Percentiles rank a stretch among this genome's conserved stretches.
phyloP scores from a whole-genome alignment of 139 green algal species.

The Desmodesmus armatus region DNA sequence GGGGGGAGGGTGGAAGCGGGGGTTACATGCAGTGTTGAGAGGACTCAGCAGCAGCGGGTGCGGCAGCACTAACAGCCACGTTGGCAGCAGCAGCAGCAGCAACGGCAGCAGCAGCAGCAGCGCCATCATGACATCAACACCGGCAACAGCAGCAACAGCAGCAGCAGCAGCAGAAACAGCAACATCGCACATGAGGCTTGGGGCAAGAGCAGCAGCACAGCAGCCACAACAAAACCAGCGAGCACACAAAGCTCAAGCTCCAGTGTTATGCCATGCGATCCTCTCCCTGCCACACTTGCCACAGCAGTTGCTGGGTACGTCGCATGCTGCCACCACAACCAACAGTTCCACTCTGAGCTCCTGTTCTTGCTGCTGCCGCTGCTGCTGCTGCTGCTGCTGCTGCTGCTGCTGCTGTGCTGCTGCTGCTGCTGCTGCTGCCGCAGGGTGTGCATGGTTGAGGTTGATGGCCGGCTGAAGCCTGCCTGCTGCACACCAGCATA shows the following conservation, averaged over 20 bases:
- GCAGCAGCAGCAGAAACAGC: neutral
- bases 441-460: conserved; percentile 65
- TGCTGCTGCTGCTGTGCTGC: conserved; percentile 6
- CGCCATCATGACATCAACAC: neutral
- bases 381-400: neutral
- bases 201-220: neutral
- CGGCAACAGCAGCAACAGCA: neutral
- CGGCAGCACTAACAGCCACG: neutral
- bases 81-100: neutral
- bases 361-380: neutral
- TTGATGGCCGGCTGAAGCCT: conserved; percentile 44
- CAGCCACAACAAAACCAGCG: neutral
- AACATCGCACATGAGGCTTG: no score
- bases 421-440: conserved; percentile 26
- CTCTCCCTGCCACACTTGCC: no score
- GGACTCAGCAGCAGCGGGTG: neutral
- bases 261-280: no score
- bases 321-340: no score
- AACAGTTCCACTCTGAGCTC: no score
- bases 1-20: no score
- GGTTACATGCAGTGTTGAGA: no score
- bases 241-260: no score
- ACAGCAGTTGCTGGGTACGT: no score
- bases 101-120: neutral
- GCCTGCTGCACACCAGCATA: conserved; percentile 59